Evolutionary conservation across 2,329 filamentous ascomycete genomes (phyloP).

Genomic region (Camptophora hylomeconis): DNA sequence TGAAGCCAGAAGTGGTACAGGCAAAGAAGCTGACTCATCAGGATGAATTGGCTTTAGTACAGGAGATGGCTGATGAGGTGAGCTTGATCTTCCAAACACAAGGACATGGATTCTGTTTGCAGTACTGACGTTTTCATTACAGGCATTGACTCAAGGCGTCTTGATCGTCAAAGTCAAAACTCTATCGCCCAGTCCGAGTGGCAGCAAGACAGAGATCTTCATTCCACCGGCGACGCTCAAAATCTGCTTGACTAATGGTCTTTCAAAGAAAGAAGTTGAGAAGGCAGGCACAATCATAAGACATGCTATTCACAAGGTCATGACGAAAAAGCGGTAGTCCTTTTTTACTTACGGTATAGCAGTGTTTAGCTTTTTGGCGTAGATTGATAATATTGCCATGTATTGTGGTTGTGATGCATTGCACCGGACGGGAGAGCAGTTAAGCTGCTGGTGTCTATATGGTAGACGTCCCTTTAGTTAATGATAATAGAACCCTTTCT

Average conservation of each 20-base stretch:
- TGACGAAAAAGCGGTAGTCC: conserved; percentile 46
- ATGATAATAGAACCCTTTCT: too few species aligned
- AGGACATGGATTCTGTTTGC: conserved; percentile 7
- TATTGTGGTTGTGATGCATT: too few species aligned
- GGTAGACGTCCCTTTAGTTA: too few species aligned
- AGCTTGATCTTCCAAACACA: conserved; percentile 18
- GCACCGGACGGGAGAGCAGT: too few species aligned
- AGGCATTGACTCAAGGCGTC: conserved; percentile 78
- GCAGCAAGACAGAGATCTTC: conserved; percentile 52
- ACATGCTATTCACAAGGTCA: conserved; percentile 86
- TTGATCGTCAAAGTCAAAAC: conserved; percentile 78
- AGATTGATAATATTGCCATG: too few species aligned
- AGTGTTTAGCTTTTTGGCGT: too few species aligned
- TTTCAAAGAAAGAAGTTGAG: conserved; percentile 90
- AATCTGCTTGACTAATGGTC: conserved; percentile 73
- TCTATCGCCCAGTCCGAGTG: conserved; percentile 51
- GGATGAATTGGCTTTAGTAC: conserved; percentile 73
- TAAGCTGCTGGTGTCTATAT: too few species aligned
- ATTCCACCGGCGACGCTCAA: conserved; percentile 69
- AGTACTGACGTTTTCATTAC: conserved; percentile 8
- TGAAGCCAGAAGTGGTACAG: conserved; percentile 72
- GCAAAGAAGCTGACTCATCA: conserved; percentile 53
- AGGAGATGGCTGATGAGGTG: conserved; percentile 96
- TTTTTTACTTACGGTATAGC: too few species aligned
- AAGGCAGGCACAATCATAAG: conserved; percentile 79